A percentile compares a stretch with the other conserved stretches of the same genome.
Evolutionary conservation across 208 protist species (phyloP).

Genomic region (Herpetomonas samuelpessoai): DNA sequence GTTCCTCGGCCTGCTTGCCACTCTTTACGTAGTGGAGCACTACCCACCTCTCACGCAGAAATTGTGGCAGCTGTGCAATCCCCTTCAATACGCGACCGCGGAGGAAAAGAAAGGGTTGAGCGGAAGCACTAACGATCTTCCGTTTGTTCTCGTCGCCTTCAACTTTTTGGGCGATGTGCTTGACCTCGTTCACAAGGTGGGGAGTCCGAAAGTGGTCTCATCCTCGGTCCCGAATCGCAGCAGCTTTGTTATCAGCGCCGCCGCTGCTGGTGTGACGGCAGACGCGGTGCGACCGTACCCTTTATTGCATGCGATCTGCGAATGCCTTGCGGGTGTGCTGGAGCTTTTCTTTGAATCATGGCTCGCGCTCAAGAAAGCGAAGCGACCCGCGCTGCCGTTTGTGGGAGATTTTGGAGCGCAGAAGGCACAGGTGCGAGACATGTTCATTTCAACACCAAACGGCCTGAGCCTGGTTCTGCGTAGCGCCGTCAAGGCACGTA

Average conservation of each 20-base stretch:
- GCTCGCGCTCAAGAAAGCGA: slow-evolving; percentile 19
- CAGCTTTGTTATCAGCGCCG: neutral
- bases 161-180: slow-evolving; percentile 64
- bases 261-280: neutral
- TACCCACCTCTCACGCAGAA: slow-evolving; percentile 42
- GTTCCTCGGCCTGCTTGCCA: slow-evolving; percentile 61
- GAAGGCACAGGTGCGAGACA: slow-evolving; percentile 22
- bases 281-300: slow-evolving; percentile 11
- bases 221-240: neutral
- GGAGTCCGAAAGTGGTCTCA: slow-evolving; percentile 18
- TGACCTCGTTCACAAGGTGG: slow-evolving; percentile 30
- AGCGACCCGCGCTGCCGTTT: slow-evolving; percentile 15
- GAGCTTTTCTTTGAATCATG: slow-evolving; percentile 35
- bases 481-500: neutral
- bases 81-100: slow-evolving; percentile 1
- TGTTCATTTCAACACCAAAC: slow-evolving; percentile 11
- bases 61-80: slow-evolving; percentile 58
- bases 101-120: slow-evolving; percentile 9
- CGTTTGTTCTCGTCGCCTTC: slow-evolving; percentile 77
- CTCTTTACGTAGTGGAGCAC: slow-evolving; percentile 71
- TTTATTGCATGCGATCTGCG: slow-evolving; percentile 23
- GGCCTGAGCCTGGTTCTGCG: neutral
- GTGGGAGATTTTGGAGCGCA: slow-evolving; percentile 35
- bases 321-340: slow-evolving; percentile 39
- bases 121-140: slow-evolving; percentile 31